Percentiles rank a stretch among this genome's conserved stretches.
These are phyloP conservation scores for Alnus glutinosa DNA, from an alignment of 306 rosid genomes.

Conservation along the genomic window DNA sequence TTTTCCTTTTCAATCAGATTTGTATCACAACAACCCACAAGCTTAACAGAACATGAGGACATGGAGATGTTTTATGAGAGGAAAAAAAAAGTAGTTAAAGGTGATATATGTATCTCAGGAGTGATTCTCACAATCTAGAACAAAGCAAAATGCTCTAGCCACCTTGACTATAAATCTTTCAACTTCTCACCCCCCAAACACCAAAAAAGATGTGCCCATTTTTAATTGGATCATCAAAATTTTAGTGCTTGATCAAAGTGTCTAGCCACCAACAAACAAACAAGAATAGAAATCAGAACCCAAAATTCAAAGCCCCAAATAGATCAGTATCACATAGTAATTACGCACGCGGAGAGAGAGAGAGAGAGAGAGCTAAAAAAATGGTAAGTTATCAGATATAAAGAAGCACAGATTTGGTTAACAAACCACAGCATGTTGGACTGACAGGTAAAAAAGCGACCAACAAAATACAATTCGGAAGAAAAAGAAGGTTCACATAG, in stretches of 20 bases:
- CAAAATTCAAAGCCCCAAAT: not conserved
- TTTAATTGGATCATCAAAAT: not conserved
- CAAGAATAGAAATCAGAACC: not conserved
- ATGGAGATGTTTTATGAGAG: not conserved
- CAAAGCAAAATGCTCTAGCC: not conserved
- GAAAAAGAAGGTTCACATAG: not conserved
- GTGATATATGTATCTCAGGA: not conserved
- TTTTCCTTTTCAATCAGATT: not conserved
- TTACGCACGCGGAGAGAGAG: not conserved
- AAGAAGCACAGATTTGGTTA: not conserved
- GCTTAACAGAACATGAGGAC: not conserved
- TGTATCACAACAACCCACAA: not conserved
- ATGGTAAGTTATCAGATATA: not conserved
- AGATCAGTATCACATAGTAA: not conserved
- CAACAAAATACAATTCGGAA: not conserved
- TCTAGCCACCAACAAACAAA: not conserved
- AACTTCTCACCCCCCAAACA: not conserved
- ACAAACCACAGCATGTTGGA: not conserved
- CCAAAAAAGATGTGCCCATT: not conserved
- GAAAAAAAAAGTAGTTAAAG: not conserved
- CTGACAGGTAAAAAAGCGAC: not conserved
- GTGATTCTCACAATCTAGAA: not conserved
- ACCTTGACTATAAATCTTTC: not conserved
- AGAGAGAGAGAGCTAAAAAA: not conserved
- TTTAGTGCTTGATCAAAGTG: not conserved